phyloP scores from a whole-genome alignment of 345 rosid species.

The Raphanus sativus region DNA sequence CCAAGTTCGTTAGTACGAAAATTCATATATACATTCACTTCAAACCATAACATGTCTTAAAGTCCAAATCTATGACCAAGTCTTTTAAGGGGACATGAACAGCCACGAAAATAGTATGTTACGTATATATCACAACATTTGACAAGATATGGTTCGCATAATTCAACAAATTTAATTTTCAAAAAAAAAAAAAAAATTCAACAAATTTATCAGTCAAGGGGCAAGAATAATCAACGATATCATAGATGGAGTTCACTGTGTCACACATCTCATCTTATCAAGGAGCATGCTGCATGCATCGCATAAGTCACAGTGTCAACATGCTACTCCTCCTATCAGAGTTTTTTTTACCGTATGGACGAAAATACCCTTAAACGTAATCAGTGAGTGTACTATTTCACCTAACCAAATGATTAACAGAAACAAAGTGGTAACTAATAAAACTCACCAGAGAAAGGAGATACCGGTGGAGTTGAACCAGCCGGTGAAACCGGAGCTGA shows the following conservation, averaged over 20 bases:
- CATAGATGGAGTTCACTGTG: background rate
- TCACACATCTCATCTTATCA: background rate
- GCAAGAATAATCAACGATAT: background rate
- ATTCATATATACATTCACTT: conserved; percentile 12
- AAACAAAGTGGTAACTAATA: background rate
- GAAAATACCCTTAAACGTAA: conserved; percentile 36
- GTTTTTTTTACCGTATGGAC: conserved; percentile 17
- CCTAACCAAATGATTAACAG: background rate
- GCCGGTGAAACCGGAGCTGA: conserved; percentile 90
- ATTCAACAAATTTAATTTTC: background rate
- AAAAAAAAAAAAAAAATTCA: too few relatives aligned
- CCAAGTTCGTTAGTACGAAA: conserved; percentile 25
- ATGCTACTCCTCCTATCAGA: background rate
- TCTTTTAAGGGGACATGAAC: background rate
- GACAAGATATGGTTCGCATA: background rate
- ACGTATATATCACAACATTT: background rate
- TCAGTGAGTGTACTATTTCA: conserved; percentile 5
- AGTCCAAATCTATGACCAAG: background rate
- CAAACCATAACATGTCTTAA: background rate
- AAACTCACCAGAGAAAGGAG: conserved; percentile 77
- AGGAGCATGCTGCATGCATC: background rate
- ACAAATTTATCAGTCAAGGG: too few relatives aligned
- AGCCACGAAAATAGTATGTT: too few relatives aligned
- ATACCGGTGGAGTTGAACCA: conserved; percentile 83
- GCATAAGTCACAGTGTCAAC: background rate